Conservation (phyloP, 23 red algal genomes). For the Agarophyton chilense region DNA sequence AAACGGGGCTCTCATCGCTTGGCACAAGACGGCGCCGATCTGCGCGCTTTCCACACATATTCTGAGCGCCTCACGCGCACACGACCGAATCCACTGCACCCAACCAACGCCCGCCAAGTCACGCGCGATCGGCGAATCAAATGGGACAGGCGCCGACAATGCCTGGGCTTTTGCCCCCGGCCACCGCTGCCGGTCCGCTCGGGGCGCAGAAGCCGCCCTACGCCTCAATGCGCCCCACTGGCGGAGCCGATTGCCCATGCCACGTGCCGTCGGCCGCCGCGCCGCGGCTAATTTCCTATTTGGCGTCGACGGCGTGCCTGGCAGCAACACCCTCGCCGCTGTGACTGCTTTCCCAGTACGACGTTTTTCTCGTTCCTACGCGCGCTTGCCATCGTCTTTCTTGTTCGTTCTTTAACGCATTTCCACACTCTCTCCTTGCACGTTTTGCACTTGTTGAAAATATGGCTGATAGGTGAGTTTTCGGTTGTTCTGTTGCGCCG, state of each 20-base stretch:
- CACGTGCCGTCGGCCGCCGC: conserved; percentile 28
- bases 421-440: neutral
- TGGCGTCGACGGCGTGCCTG: neutral
- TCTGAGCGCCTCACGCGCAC: too few relatives aligned
- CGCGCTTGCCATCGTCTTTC: neutral
- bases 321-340: neutral
- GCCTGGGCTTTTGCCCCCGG: neutral
- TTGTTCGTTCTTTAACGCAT: neutral
- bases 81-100: neutral
- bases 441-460: neutral
- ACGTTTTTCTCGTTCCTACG: neutral
- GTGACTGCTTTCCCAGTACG: neutral
- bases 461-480: conserved; percentile 36
- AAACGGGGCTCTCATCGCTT: too few relatives aligned
- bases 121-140: neutral
- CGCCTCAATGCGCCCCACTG: neutral
- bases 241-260: neutral
- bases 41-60: too few relatives aligned
- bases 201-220: neutral
- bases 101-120: neutral
- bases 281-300: neutral
- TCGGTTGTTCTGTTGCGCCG: neutral
- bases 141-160: neutral
- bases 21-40: too few relatives aligned
- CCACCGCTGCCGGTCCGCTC: neutral